Evolutionary conservation across 2,329 filamentous ascomycete species (phyloP), one percentile per base, ranked within the genome.

Genomic region (Xylariaceae sp.): DNA sequence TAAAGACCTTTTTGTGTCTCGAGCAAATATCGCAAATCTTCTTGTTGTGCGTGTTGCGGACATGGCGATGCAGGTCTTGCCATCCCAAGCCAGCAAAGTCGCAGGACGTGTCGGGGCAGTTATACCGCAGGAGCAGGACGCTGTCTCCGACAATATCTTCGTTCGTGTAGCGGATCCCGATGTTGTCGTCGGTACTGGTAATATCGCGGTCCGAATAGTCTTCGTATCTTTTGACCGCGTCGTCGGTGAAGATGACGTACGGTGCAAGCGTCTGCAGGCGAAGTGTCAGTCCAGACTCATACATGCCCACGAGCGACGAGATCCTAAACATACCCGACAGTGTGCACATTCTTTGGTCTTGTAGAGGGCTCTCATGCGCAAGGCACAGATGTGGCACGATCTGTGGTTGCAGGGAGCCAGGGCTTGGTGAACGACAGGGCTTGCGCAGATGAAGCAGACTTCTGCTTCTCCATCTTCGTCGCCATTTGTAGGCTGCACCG

Each of bases 331-430:
- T 81, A 92, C 90, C 71, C 94, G 82, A 73, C 94, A 99, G 74
- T 97, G 92, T n/a, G 92, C 89, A 75, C 94, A 99, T 65, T 92
- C 89, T 74, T 96, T 96, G 61, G 87, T 95, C 79, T 97, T 97
- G 77, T 97, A 99, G 50, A 99, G 78, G 0, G 93, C 94, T 68
- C 94, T 85, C 84, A 97, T 85, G 61, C 94, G 85, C 67, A 99
- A 77, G 8, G 92, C 88, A 74, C 94, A 99, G 65, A 97, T 96
- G 76, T 99, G 94, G 73, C 94, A 99, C 53, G 93, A 97, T 59
- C 90, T 84, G 76, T 99, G 94, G 74, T 97, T 97, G 76, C 94
- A 99, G 17, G 94, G 93, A 37, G 92, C 87, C 65, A 99, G 86
- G 8, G 92, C 89, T 68, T 90, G 87, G 77, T 97, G 92, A 53